A percentile compares a stretch with the other conserved stretches of the same genome.
Evolutionary conservation across 257 asterid species (phyloP).

Genomic region (Rubia yunnanensis): DNA sequence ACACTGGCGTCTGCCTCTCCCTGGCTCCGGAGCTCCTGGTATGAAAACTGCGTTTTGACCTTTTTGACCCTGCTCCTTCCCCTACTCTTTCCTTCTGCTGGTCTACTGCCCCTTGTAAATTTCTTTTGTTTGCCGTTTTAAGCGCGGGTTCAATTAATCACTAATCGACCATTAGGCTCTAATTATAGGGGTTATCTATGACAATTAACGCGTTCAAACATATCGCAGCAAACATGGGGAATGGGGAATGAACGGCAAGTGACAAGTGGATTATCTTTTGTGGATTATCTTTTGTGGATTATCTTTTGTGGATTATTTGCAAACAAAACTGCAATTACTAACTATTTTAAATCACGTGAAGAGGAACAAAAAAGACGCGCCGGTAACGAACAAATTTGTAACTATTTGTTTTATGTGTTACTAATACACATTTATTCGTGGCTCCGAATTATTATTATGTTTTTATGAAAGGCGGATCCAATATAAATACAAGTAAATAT

Average conservation of each 20-base stretch:
- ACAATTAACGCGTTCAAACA: background rate
- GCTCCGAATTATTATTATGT: too few relatives aligned
- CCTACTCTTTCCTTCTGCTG: constrained; percentile 8
- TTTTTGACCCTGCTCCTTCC: constrained; percentile 13
- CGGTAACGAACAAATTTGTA: background rate
- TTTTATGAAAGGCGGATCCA: too few relatives aligned
- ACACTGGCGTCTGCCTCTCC: constrained; percentile 25
- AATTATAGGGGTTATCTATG: too few relatives aligned
- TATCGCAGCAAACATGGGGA: background rate
- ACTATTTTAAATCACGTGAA: background rate
- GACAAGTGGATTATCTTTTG: background rate
- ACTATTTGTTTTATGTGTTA: too few relatives aligned
- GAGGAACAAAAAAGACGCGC: background rate
- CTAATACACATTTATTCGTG: too few relatives aligned
- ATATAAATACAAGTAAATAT: too few relatives aligned
- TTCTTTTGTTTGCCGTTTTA: background rate
- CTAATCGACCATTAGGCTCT: too few relatives aligned
- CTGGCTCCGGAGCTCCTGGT: constrained; percentile 37
- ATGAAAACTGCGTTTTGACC: constrained; percentile 6
- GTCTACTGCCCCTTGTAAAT: background rate
- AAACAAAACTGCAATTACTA: background rate
- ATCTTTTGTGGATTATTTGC: background rate
- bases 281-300: background rate
- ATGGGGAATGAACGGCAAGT: background rate
- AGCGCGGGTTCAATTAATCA: background rate